Base-by-base conservation (phyloP, 208 protist genomes). In the Leishmania amazonensis region DNA sequence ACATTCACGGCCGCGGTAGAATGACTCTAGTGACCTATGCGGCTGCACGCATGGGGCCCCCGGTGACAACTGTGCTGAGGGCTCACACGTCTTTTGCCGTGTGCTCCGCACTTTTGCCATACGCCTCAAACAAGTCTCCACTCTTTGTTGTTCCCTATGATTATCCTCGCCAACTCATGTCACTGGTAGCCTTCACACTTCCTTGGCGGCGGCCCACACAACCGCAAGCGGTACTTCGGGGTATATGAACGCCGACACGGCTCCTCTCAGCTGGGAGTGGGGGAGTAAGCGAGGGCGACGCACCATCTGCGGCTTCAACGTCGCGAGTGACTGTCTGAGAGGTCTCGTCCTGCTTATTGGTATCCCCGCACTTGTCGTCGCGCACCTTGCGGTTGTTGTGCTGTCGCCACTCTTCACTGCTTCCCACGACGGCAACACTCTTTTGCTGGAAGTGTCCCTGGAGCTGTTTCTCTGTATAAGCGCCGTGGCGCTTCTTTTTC, bases 281-380 rank as follows among this genome's bases (percentile, higher is more conserved):
- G 45, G 45, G 45, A 13, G 45, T 8, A 21, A 53, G 35, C 24
- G 70, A 51, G 17, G 35, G 11, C 42, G 70, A 6, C 70, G 70
- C 45, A 74, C 9, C 24, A 67, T 78, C 24, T 86, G 53, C 64
- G 87, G 87, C 7, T 84, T 84, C 31, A 88, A 81, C 42, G 87
- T 90, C 0, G 81, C 87, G 1, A 54, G 65, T 24, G 85, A 87
- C 57, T 90, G 75, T 38, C 42, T 81, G 4, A 72, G 81, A 31
- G 87, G 87, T 19, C 60, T 82, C 17, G 78, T 54, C 9, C 76
- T 87, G 45, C 53, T 90, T 49, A 17, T 90, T 4, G 42, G 65
- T 45, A 83, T 89, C 4, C 83, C 82, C 9, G 15, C 64, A n/a
- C 9, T 77, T 13, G 70, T 75, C 13, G 31, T 74, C 11, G 67